These are phyloP conservation scores for Mallotus repandus DNA, from an alignment of 441 rosid genomes.

Conservation along the genomic window DNA sequence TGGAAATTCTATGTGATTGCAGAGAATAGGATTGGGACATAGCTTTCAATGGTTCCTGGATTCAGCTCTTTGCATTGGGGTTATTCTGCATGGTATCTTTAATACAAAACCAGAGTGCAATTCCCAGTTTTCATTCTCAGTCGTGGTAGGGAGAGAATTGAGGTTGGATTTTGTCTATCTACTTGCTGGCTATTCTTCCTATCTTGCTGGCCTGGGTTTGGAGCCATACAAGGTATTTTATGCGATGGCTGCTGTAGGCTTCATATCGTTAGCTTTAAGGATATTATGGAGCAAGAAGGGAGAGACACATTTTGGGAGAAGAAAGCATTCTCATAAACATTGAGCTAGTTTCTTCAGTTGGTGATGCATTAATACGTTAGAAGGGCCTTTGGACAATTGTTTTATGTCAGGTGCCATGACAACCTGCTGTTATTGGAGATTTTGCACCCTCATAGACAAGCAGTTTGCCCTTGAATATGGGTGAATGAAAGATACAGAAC, in stretches of 20 bases:
- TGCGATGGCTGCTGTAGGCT: slow-evolving; percentile 75
- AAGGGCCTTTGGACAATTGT: slow-evolving; percentile 2
- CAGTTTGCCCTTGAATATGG: slow-evolving; percentile 5
- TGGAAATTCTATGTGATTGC: slow-evolving; percentile 30
- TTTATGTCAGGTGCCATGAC: not conserved
- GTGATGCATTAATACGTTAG: not conserved
- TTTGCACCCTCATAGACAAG: not conserved
- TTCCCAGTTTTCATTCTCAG: slow-evolving; percentile 48
- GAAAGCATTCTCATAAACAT: slow-evolving; percentile 80
- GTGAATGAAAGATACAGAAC: slow-evolving; percentile 9
- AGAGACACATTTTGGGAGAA: slow-evolving; percentile 52
- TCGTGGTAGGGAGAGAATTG: slow-evolving; percentile 45
- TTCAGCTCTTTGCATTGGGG: slow-evolving; percentile 66
- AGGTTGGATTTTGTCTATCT: slow-evolving; percentile 55
- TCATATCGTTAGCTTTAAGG: slow-evolving; percentile 45
- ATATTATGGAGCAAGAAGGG: slow-evolving; percentile 51
- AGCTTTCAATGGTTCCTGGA: slow-evolving; percentile 87
- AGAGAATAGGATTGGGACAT: slow-evolving; percentile 81
- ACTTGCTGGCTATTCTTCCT: slow-evolving; percentile 68
- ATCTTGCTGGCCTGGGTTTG: slow-evolving; percentile 71
- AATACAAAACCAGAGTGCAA: slow-evolving; percentile 64
- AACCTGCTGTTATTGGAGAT: not conserved
- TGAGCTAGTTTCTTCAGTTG: slow-evolving; percentile 30
- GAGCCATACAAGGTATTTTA: slow-evolving; percentile 77
- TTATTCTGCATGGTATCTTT: slow-evolving; percentile 69